Conservation (phyloP, 352 stramenopile genomes). For the Phytophthora cactorum region DNA sequence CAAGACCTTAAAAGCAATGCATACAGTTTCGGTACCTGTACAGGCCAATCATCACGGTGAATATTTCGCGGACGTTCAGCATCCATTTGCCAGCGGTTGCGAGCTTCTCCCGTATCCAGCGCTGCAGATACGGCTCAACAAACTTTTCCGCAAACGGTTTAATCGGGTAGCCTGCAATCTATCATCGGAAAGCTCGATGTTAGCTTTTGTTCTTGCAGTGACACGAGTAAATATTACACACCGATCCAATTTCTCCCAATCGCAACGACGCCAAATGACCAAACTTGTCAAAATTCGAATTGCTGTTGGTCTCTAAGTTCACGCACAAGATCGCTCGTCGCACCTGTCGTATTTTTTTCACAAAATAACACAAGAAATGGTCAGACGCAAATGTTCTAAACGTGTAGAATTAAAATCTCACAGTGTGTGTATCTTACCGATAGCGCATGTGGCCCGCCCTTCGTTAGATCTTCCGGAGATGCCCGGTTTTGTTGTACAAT, state of each 20-base stretch:
- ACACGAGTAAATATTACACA: background rate
- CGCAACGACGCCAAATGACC: constrained; percentile 76
- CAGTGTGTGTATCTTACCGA: constrained; percentile 41
- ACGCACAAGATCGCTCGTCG: constrained; percentile 73
- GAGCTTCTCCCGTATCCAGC: constrained; percentile 84
- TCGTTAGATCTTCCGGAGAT: constrained; percentile 74
- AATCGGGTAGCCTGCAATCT: constrained; percentile 83
- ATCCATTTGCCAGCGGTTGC: constrained; percentile 43
- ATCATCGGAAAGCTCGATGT: constrained; percentile 11
- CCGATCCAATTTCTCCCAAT: constrained; percentile 70
- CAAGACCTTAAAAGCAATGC: background rate
- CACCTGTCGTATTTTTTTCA: constrained; percentile 36
- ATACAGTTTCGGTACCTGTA: constrained; percentile 55
- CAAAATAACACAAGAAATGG: background rate
- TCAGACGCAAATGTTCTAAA: too few species aligned
- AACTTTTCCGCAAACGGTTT: constrained; percentile 83
- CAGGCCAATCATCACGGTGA: constrained; percentile 79
- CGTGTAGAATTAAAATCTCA: background rate
- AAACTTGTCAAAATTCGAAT: constrained; percentile 78
- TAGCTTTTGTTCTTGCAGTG: constrained; percentile 1
- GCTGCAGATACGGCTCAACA: constrained; percentile 79
- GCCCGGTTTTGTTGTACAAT: constrained; percentile 74
- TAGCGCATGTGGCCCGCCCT: constrained; percentile 57
- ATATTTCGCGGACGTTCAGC: constrained; percentile 74
- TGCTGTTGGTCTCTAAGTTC: constrained; percentile 73